Conservation (phyloP, 345 rosid species). For the Linum tenue region DNA sequence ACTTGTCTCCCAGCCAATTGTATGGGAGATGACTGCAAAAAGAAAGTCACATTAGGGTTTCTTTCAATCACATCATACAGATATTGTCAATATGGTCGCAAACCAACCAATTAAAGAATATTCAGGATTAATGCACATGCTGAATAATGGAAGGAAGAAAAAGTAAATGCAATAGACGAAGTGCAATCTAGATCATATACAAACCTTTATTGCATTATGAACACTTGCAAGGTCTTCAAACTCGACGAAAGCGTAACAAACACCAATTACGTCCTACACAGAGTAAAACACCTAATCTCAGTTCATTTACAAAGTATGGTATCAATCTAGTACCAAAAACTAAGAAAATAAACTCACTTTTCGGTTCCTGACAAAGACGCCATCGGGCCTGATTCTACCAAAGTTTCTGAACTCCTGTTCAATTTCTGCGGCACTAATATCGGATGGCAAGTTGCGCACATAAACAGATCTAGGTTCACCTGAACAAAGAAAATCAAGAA, state of each 20-base stretch:
- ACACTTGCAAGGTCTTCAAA: constrained; percentile 78
- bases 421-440: constrained; percentile 67
- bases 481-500: constrained; percentile 26
- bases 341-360: constrained; percentile 39
- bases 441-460: constrained; percentile 86
- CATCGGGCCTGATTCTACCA: constrained; percentile 79
- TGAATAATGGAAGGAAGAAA: too few relatives aligned
- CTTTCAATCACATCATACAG: neutral
- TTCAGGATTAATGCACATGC: too few relatives aligned
- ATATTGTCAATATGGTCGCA: too few relatives aligned
- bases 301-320: constrained; percentile 8
- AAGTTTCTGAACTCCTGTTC: constrained; percentile 78
- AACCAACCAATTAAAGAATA: too few relatives aligned
- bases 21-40: constrained; percentile 78
- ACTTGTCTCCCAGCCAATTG: constrained; percentile 80
- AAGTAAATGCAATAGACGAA: neutral
- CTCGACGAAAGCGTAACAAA: constrained; percentile 96
- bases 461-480: constrained; percentile 88
- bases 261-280: constrained; percentile 72
- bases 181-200: neutral
- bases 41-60: constrained; percentile 11
- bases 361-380: constrained; percentile 78
- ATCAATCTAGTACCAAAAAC: neutral
- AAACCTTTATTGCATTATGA: constrained; percentile 87
- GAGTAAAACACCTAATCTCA: constrained; percentile 10